Evolutionary conservation across 495 filamentous ascomycete genomes (phyloP).

Genomic region (Penicillium chermesinum): DNA sequence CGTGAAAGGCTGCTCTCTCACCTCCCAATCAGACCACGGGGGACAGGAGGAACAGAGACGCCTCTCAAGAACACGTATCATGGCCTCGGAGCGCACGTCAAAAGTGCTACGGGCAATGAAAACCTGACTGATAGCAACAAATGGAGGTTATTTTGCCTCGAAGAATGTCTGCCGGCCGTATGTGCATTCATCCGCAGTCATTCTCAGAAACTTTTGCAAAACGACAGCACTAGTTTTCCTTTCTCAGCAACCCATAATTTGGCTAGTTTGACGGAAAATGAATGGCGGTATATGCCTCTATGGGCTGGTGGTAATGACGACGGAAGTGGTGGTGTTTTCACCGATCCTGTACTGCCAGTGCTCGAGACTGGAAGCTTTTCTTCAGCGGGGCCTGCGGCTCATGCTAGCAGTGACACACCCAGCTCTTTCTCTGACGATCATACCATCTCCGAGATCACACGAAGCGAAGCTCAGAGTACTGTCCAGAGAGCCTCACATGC

Average conservation of each 20-base stretch:
- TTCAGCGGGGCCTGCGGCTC: conserved; percentile 38
- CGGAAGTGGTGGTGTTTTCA: conserved; percentile 48
- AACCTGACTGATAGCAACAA: no score
- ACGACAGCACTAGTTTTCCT: conserved; percentile 3
- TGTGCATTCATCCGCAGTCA: conserved; percentile 12
- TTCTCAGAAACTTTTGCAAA: conserved; percentile 14
- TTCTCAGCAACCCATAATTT: conserved; percentile 37
- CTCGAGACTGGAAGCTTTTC: conserved; percentile 38
- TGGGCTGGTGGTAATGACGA: conserved; percentile 55
- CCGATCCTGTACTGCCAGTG: conserved; percentile 33
- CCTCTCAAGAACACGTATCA: no score
- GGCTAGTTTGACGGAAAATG: conserved; percentile 42
- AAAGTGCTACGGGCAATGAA: no score
- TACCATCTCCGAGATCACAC: conserved; percentile 21
- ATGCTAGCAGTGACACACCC: conserved; percentile 31
- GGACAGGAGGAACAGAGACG: no score
- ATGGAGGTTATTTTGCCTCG: no score
- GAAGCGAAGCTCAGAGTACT: conserved; percentile 30
- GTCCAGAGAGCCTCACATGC: conserved; percentile 30
- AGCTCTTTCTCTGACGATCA: conserved; percentile 9
- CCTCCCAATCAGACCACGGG: no score
- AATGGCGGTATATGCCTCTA: conserved; percentile 49
- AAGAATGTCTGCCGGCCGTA: not conserved
- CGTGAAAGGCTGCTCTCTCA: no score
- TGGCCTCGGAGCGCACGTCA: no score